phyloP scores from a whole-genome alignment of 176 grass and related monocot species.

The Avena insularis region DNA sequence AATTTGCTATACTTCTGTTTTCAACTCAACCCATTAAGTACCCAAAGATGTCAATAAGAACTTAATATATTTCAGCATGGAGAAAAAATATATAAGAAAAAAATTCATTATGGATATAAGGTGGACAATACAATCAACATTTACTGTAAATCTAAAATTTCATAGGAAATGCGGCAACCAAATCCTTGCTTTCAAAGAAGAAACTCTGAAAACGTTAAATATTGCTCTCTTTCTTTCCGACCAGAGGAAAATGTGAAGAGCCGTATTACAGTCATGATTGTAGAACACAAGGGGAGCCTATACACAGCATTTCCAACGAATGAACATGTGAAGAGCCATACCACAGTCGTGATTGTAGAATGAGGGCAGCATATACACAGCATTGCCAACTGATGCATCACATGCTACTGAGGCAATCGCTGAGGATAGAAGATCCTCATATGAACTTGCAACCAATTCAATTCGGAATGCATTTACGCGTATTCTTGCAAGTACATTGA shows the following conservation, averaged over 20 bases:
- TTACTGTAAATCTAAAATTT: background rate
- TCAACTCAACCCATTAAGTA: background rate
- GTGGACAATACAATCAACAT: background rate
- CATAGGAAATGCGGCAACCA: background rate
- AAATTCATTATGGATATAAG: background rate
- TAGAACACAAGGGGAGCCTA: constrained; percentile 85
- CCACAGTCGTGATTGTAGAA: constrained; percentile 97
- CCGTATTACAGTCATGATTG: constrained; percentile 79
- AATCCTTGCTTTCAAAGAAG: constrained; percentile 27
- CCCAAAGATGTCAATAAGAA: background rate
- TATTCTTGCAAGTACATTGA: constrained; percentile 89
- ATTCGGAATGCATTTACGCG: constrained; percentile 92
- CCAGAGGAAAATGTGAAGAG: background rate
- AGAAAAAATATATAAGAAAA: background rate
- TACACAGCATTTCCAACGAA: constrained; percentile 83
- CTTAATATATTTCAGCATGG: background rate
- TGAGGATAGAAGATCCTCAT: constrained; percentile 78
- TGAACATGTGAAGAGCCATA: constrained; percentile 40
- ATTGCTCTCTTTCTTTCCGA: background rate
- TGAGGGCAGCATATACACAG: constrained; percentile 89
- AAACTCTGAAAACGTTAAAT: constrained; percentile 11
- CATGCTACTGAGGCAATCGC: constrained; percentile 62
- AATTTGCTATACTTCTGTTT: background rate
- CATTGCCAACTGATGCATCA: constrained; percentile 85
- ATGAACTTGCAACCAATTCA: constrained; percentile 76